Conservation (phyloP, 2,329 filamentous ascomycete species). For the Fusarium sp. region DNA sequence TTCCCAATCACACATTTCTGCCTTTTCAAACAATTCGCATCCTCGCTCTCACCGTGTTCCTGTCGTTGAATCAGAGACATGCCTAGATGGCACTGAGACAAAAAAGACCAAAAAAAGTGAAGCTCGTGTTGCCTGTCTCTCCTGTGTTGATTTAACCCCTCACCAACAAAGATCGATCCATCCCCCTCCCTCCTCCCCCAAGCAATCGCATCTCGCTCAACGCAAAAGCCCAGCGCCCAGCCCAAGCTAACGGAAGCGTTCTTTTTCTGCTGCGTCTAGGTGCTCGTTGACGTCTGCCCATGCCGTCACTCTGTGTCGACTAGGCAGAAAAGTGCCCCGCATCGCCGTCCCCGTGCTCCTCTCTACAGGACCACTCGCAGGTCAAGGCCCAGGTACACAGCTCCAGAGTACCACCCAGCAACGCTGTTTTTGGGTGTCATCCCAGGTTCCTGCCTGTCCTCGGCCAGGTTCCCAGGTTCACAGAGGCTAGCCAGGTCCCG, state of each 20-base stretch:
- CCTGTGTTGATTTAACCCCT: constrained; percentile 37
- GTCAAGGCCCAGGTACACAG: constrained; percentile 37
- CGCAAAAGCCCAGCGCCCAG: constrained; percentile 9
- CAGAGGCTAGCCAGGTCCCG: constrained; percentile 31
- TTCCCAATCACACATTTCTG: constrained; percentile 24
- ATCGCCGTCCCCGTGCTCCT: constrained; percentile 35
- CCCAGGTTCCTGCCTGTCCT: constrained; percentile 35
- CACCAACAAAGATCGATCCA: constrained; percentile 21
- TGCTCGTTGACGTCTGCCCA: constrained; percentile 34
- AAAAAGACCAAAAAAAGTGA: neutral
- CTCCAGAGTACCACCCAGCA: constrained; percentile 31
- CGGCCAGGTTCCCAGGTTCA: constrained; percentile 30
- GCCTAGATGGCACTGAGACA: constrained; percentile 35
- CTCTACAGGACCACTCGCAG: constrained; percentile 29
- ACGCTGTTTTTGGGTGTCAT: constrained; percentile 34
- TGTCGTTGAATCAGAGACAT: constrained; percentile 23
- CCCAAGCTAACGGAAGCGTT: constrained; percentile 27
- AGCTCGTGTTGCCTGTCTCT: constrained; percentile 18
- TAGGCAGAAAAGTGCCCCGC: constrained; percentile 43
- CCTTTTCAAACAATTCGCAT: constrained; percentile 23
- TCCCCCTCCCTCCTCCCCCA: constrained; percentile 23
- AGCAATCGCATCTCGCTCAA: constrained; percentile 19
- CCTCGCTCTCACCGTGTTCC: constrained; percentile 20
- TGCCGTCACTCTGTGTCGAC: constrained; percentile 44
- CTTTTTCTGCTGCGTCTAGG: constrained; percentile 15